Evolutionary conservation across 768 basidiomycete species (phyloP).

Genomic region (Phallus indusiatus): DNA sequence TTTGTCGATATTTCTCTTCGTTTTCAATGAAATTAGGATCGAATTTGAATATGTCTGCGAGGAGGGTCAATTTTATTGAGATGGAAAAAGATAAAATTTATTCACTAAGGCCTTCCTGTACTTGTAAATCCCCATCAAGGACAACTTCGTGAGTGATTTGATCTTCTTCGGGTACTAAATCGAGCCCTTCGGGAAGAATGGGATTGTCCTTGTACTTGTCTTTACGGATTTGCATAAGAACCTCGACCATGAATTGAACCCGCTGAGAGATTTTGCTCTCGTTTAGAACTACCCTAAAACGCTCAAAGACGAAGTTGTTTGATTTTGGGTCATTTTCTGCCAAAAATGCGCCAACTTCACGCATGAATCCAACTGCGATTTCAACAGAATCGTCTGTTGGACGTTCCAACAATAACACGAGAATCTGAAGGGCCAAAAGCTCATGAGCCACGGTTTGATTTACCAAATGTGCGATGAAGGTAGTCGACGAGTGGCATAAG

Average conservation of each 20-base stretch:
- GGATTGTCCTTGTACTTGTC: constrained; percentile 99
- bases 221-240: constrained; percentile 96
- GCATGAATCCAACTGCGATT: constrained; percentile 95
- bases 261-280: constrained; percentile 93
- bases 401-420: constrained; percentile 88
- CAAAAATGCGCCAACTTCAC: constrained; percentile 94
- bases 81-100: constrained; percentile 13
- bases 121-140: constrained; percentile 86
- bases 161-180: constrained; percentile 96
- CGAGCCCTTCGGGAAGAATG: constrained; percentile 85
- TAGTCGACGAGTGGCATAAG: constrained; percentile 87
- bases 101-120: constrained; percentile 91
- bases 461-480: constrained; percentile 83
- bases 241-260: constrained; percentile 99
- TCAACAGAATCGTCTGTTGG: constrained; percentile 98
- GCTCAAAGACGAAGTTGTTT: constrained; percentile 90
- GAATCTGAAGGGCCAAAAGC: constrained; percentile 88
- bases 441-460: constrained; percentile 93
- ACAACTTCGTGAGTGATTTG: constrained; percentile 93
- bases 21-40: constrained; percentile 84
- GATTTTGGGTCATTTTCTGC: constrained; percentile 91
- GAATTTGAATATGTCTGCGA: constrained; percentile 85
- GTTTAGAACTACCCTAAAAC: constrained; percentile 93
- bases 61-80: constrained; percentile 3
- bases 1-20: constrained; percentile 87